Conservation (phyloP, 768 basidiomycete species). For the Xerocomellus chrysenteron region DNA sequence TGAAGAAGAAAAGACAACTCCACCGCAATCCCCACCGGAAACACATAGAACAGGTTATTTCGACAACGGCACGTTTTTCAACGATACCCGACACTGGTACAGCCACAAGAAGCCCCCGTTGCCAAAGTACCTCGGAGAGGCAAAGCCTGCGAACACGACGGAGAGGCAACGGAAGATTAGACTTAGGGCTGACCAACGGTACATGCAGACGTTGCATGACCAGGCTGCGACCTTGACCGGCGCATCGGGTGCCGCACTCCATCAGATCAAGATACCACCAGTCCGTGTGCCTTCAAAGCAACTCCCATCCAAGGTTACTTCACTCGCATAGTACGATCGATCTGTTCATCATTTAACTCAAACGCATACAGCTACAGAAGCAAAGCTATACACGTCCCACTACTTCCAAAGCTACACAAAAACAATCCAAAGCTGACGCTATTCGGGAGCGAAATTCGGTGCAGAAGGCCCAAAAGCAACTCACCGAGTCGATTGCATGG, state of each 20-base stretch:
- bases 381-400: constrained; percentile 10
- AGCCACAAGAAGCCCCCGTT: constrained; percentile 46
- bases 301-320: constrained; percentile 11
- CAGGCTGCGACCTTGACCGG: constrained; percentile 66
- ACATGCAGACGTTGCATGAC: constrained; percentile 54
- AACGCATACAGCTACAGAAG: constrained; percentile 12
- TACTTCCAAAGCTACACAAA: constrained; percentile 29
- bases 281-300: constrained; percentile 28
- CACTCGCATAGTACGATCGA: neutral
- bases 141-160: constrained; percentile 27
- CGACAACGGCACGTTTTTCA: constrained; percentile 43
- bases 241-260: constrained; percentile 52
- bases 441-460: constrained; percentile 46
- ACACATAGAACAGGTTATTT: constrained; percentile 22
- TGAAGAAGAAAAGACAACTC: constrained; percentile 5
- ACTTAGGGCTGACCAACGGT: constrained; percentile 50
- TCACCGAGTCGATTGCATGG: constrained; percentile 47
- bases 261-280: constrained; percentile 52
- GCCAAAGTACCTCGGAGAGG: constrained; percentile 53
- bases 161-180: constrained; percentile 37
- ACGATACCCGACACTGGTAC: constrained; percentile 64
- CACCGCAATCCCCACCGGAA: neutral
- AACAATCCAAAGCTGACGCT: constrained; percentile 37
- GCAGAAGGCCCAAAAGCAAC: constrained; percentile 43
- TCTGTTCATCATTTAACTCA: neutral